Evolutionary conservation across 2,329 filamentous ascomycete genomes (phyloP).

Genomic region (Thermoascus crustaceus): DNA sequence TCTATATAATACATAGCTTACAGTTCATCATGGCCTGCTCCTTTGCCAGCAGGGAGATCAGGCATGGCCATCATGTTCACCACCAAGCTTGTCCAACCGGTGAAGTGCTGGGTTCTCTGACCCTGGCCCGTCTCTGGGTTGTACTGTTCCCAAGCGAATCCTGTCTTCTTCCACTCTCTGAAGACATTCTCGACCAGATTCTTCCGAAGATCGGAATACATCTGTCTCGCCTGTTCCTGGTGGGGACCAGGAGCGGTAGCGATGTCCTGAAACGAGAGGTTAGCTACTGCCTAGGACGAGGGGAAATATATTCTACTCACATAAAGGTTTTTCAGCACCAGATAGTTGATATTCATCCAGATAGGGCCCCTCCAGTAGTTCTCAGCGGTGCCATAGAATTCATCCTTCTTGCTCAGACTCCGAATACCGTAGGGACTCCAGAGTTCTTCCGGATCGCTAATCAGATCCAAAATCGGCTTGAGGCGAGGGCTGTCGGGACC

Average conservation of each 20-base stretch:
- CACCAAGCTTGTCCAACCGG: slow-evolving; percentile 96
- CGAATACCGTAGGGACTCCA: slow-evolving; percentile 85
- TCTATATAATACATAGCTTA: slow-evolving; percentile 19
- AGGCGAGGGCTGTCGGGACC: slow-evolving; percentile 65
- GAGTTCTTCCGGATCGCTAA: slow-evolving; percentile 74
- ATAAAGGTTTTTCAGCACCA: slow-evolving; percentile 68
- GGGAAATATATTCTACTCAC: slow-evolving; percentile 47
- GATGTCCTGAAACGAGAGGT: slow-evolving; percentile 45
- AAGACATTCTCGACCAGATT: slow-evolving; percentile 88
- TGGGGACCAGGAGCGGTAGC: slow-evolving; percentile 59
- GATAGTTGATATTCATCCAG: slow-evolving; percentile 95
- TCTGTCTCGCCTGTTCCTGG: slow-evolving; percentile 56
- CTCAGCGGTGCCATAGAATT: slow-evolving; percentile 80
- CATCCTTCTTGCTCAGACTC: slow-evolving; percentile 74
- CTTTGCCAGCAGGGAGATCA: slow-evolving; percentile 43
- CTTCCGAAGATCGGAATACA: slow-evolving; percentile 69
- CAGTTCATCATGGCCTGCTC: slow-evolving; percentile 41
- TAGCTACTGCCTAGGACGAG: slow-evolving; percentile 3
- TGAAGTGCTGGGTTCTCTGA: slow-evolving; percentile 97
- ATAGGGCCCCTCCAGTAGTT: slow-evolving; percentile 96
- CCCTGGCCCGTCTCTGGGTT: slow-evolving; percentile 85
- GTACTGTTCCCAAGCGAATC: slow-evolving; percentile 98
- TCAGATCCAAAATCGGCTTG: slow-evolving; percentile 64
- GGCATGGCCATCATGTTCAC: slow-evolving; percentile 98
- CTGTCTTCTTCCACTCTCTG: slow-evolving; percentile 78